Conservation (phyloP, 116 monocot genomes). For the Trichopus zeylanicus region DNA sequence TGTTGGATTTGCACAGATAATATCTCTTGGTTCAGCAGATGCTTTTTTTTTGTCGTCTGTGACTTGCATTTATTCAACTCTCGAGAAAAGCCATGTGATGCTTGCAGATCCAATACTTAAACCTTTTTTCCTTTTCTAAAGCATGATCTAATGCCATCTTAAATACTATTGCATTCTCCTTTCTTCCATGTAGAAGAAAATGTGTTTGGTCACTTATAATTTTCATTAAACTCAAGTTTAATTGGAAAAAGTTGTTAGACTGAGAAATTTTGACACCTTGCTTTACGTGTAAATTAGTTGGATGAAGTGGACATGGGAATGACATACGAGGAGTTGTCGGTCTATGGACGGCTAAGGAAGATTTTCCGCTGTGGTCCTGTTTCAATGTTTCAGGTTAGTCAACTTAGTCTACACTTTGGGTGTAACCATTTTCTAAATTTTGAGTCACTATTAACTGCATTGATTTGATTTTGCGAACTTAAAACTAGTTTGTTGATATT, state of each 20-base stretch:
- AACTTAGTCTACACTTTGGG: neutral
- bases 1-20: too few relatives aligned
- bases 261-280: neutral
- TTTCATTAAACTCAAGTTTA: neutral
- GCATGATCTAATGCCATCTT: neutral
- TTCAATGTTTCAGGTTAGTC: conserved; percentile 92
- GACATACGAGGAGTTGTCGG: conserved; percentile 97
- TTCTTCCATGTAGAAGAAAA: too few relatives aligned
- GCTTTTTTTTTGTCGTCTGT: too few relatives aligned
- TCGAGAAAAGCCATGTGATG: too few relatives aligned
- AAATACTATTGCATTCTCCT: neutral
- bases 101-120: neutral
- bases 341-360: conserved; percentile 92
- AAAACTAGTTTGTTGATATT: too few relatives aligned
- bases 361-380: conserved; percentile 97
- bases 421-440: too few relatives aligned
- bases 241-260: neutral
- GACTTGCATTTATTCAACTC: too few relatives aligned
- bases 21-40: too few relatives aligned
- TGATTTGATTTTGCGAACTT: too few relatives aligned
- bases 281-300: conserved; percentile 39
- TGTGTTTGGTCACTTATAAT: too few relatives aligned
- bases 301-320: conserved; percentile 99
- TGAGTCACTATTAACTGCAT: too few relatives aligned
- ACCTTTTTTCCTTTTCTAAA: neutral